These are phyloP conservation scores for Staphylotrichum longicolle DNA, from an alignment of 495 filamentous ascomycete species.

Conservation along the genomic window DNA sequence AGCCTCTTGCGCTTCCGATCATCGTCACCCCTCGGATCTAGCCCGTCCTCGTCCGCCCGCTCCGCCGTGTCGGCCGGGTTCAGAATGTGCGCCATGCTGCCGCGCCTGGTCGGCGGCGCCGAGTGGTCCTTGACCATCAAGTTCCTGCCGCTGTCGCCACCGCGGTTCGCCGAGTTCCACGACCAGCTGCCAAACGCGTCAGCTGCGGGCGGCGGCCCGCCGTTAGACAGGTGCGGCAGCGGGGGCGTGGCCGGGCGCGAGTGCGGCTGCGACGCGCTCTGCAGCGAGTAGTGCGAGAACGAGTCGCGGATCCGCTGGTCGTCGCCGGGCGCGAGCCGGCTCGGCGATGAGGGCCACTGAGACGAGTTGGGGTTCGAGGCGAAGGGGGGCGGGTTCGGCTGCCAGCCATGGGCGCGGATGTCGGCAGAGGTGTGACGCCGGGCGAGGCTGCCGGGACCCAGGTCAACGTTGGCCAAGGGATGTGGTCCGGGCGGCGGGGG, in stretches of 20 bases:
- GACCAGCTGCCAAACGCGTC: constrained; percentile 54
- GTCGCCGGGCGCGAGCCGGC: constrained; percentile 53
- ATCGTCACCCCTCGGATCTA: constrained; percentile 46
- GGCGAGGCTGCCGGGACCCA: constrained; percentile 71
- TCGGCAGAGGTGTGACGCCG: constrained; percentile 94
- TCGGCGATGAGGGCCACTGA: constrained; percentile 87
- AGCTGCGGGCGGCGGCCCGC: constrained; percentile 23
- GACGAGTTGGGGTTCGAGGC: constrained; percentile 66
- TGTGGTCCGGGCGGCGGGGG: constrained; percentile 68
- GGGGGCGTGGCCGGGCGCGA: constrained; percentile 77
- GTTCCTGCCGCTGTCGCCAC: constrained; percentile 38
- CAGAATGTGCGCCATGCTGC: constrained; percentile 63
- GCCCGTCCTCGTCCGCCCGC: constrained; percentile 44
- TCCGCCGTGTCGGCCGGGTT: constrained; percentile 62
- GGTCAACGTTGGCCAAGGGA: constrained; percentile 70
- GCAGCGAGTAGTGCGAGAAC: constrained; percentile 78
- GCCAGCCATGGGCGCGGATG: constrained; percentile 88
- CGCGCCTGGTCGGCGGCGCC: constrained; percentile 55
- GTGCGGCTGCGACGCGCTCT: constrained; percentile 50
- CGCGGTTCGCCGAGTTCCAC: constrained; percentile 47
- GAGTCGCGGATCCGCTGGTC: constrained; percentile 81
- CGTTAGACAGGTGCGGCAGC: constrained; percentile 45
- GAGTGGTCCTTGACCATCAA: constrained; percentile 51
- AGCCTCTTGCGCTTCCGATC: constrained; percentile 82
- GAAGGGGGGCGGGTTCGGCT: constrained; percentile 65